These are phyloP conservation scores for Ophiocordyceps sinensis DNA, from an alignment of 2,329 filamentous ascomycete species.

Conservation along the genomic window DNA sequence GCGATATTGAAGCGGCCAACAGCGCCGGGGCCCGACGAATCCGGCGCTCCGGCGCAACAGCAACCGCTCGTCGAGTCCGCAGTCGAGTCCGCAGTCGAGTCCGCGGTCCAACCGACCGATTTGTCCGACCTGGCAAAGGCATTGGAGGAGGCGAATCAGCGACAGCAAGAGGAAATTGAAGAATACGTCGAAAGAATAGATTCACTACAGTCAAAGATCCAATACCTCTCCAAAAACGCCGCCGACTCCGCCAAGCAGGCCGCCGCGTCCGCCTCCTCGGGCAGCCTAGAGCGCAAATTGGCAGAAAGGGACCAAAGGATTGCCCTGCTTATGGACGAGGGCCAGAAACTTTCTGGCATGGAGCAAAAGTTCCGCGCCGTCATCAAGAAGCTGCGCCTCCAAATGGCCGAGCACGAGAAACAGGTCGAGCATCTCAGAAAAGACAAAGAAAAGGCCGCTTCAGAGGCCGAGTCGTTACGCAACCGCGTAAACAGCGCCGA, in stretches of 20 bases:
- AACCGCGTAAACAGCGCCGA: conserved; percentile 33
- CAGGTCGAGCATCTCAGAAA: conserved; percentile 43
- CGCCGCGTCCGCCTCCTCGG: conserved; percentile 44
- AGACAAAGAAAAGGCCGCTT: conserved; percentile 42
- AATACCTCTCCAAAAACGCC: conserved; percentile 72
- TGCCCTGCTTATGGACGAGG: conserved; percentile 80
- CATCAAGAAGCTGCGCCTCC: conserved; percentile 66
- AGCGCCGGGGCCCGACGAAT: too few species aligned
- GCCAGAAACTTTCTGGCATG: conserved; percentile 70
- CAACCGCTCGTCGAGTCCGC: neutral
- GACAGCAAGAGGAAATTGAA: conserved; percentile 67
- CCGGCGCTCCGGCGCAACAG: neutral
- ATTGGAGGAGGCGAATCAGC: conserved; percentile 10
- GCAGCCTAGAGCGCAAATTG: conserved; percentile 61
- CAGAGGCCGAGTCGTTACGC: conserved; percentile 31
- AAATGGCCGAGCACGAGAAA: conserved; percentile 52
- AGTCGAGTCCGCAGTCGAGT: too few species aligned
- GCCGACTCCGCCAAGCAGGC: conserved; percentile 60
- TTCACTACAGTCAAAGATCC: conserved; percentile 77
- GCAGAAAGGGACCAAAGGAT: conserved; percentile 87
- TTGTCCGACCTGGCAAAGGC: conserved; percentile 6
- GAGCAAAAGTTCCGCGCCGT: conserved; percentile 74
- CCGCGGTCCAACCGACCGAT: neutral
- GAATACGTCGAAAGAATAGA: conserved; percentile 81
- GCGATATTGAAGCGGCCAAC: too few species aligned